A percentile compares a stretch with the other conserved stretches of the same genome.
These are phyloP conservation scores for Penicillium thymicola DNA, from an alignment of 2,329 filamentous ascomycete genomes.

Conservation along the genomic window DNA sequence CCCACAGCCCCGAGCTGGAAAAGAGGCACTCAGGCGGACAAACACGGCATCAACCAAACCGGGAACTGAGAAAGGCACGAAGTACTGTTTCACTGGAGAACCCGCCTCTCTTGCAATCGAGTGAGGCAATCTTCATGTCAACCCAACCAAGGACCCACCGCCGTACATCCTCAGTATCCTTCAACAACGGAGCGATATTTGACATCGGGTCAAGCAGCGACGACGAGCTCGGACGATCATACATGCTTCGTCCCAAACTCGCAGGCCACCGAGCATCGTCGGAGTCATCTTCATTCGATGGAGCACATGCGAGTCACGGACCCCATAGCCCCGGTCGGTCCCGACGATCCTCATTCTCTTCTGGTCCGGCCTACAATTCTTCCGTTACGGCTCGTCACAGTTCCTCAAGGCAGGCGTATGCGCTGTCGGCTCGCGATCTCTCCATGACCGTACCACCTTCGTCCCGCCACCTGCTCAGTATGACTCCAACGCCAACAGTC, in stretches of 20 bases:
- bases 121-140: conserved; percentile 9
- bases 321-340: conserved; percentile 15
- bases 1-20: conserved; percentile 32
- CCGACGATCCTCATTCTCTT: conserved; percentile 23
- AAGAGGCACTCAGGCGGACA: conserved; percentile 14
- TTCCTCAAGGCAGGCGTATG: conserved; percentile 16
- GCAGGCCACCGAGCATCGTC: conserved; percentile 9
- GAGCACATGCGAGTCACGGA: not conserved
- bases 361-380: conserved; percentile 7
- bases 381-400: conserved; percentile 4
- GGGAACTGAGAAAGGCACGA: conserved; percentile 18
- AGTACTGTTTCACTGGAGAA: conserved; percentile 24
- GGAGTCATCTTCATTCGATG: conserved; percentile 10
- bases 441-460: conserved; percentile 23
- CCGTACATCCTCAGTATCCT: conserved; percentile 19
- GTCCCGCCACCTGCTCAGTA: conserved; percentile 24
- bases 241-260: conserved; percentile 1
- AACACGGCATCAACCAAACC: conserved; percentile 1
- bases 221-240: conserved; percentile 11
- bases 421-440: conserved; percentile 15
- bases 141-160: conserved; percentile 8
- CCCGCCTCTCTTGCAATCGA: conserved; percentile 4
- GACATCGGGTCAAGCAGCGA: conserved; percentile 20
- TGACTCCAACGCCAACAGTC: conserved; percentile 20
- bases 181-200: conserved; percentile 12